Conservation (phyloP, 73 alveolate genomes). For the Tetrahymena malaccensis region DNA sequence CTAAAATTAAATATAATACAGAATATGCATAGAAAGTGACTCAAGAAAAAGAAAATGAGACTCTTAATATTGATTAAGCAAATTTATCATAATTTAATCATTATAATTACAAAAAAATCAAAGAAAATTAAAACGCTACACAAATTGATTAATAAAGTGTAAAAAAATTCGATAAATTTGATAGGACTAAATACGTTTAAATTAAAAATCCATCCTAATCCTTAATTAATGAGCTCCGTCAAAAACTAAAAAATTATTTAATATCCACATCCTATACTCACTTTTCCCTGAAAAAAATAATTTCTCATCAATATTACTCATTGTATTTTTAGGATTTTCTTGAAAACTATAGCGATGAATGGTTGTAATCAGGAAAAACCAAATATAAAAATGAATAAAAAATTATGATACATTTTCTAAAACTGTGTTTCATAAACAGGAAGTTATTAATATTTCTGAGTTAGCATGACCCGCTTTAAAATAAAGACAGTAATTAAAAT, state of each 20-base stretch:
- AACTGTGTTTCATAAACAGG: neutral
- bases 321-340: neutral
- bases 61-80: too few relatives aligned
- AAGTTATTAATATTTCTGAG: neutral
- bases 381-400: neutral
- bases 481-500: neutral
- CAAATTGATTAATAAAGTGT: neutral
- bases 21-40: too few relatives aligned
- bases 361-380: neutral
- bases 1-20: too few relatives aligned
- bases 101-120: too few relatives aligned
- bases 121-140: neutral
- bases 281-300: neutral
- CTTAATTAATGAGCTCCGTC: neutral
- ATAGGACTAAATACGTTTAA: neutral
- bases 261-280: neutral
- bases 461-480: neutral
- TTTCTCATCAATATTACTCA: neutral
- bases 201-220: neutral
- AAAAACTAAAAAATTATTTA: neutral
- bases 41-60: too few relatives aligned
- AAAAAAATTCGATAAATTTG: neutral
- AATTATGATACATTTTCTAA: neutral
- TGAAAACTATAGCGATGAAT: neutral
- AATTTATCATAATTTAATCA: too few relatives aligned